Percentiles rank a stretch among this genome's conserved stretches.
Conservation (phyloP, 768 basidiomycete species). For the Mycena floridula region DNA sequence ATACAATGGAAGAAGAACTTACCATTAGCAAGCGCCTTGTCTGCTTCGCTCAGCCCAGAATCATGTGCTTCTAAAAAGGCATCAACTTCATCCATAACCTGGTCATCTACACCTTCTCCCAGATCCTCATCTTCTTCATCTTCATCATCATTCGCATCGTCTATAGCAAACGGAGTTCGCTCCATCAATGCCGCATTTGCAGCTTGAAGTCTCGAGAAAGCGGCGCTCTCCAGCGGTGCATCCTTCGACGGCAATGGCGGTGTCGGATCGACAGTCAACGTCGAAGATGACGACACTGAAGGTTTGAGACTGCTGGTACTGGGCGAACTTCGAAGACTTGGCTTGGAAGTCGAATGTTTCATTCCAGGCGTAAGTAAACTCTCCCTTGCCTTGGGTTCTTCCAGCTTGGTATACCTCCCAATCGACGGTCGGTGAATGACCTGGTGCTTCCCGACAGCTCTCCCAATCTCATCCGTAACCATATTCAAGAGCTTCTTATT, state of each 20-base stretch:
- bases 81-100: conserved; percentile 92
- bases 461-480: conserved; percentile 90
- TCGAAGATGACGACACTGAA: conserved; percentile 39
- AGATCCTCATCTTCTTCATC: conserved; percentile 51
- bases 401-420: conserved; percentile 74
- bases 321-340: conserved; percentile 32
- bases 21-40: conserved; percentile 76
- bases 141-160: conserved; percentile 82
- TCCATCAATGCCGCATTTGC: conserved; percentile 85
- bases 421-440: conserved; percentile 78
- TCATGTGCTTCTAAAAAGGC: conserved; percentile 95
- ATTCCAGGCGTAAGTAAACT: conserved; percentile 71
- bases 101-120: conserved; percentile 57
- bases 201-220: conserved; percentile 64
- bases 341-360: conserved; percentile 52
- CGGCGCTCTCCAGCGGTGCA: conserved; percentile 22
- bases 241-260: conserved; percentile 14
- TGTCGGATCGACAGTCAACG: conserved; percentile 17
- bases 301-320: conserved; percentile 22
- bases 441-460: conserved; percentile 91
- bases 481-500: conserved; percentile 94
- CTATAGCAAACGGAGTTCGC: conserved; percentile 93
- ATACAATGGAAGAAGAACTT: conserved; percentile 12
- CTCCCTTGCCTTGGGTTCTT: conserved; percentile 87
- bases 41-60: conserved; percentile 73